Conservation (phyloP, 768 basidiomycete species). For the Lactarius psammicola region DNA sequence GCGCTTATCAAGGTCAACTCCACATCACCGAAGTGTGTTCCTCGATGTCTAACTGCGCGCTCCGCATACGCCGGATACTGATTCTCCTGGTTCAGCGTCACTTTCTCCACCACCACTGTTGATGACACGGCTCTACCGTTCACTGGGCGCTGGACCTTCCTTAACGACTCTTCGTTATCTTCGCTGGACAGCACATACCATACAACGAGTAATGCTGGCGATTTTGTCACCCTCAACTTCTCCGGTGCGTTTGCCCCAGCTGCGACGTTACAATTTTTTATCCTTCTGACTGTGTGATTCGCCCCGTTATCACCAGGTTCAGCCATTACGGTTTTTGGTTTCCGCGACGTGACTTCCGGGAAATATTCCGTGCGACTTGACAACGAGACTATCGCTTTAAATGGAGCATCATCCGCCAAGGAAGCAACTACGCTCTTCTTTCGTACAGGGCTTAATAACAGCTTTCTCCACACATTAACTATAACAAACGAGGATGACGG, state of each 20-base stretch:
- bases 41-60: not conserved
- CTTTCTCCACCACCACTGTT: slow-evolving; percentile 37
- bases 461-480: slow-evolving; percentile 46
- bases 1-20: slow-evolving; percentile 48
- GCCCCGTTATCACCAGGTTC: slow-evolving; percentile 45
- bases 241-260: slow-evolving; percentile 41
- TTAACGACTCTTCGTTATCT: slow-evolving; percentile 30
- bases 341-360: slow-evolving; percentile 56
- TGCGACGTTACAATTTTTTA: not conserved
- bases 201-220: slow-evolving; percentile 43
- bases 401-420: slow-evolving; percentile 53
- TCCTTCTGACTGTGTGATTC: not conserved
- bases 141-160: slow-evolving; percentile 53
- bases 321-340: slow-evolving; percentile 58
- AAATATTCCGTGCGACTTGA: slow-evolving; percentile 59
- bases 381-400: slow-evolving; percentile 46
- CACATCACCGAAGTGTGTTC: slow-evolving; percentile 38
- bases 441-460: slow-evolving; percentile 57
- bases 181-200: slow-evolving; percentile 32
- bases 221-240: slow-evolving; percentile 45
- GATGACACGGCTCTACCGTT: slow-evolving; percentile 50
- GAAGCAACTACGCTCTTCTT: slow-evolving; percentile 59
- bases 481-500: slow-evolving; percentile 49
- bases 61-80: slow-evolving; percentile 23
- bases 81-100: slow-evolving; percentile 38